Evolutionary conservation across 1,284 basidiomycete species (phyloP), one percentile per base, ranked within the genome.

Genomic region (Macrocystidia cucumis): DNA sequence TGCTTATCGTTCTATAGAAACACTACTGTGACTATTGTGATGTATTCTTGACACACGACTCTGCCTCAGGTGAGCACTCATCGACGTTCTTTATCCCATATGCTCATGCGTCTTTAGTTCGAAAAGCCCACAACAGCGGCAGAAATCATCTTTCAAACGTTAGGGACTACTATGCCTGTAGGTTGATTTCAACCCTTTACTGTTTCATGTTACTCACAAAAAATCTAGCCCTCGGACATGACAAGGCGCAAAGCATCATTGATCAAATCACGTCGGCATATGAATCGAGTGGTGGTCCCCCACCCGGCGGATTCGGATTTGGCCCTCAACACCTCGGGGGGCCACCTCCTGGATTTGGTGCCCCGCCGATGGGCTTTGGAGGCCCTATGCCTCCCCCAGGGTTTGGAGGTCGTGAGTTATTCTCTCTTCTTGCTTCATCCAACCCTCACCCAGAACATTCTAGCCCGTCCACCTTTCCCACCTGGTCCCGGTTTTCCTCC

Each of bases 71-170:
- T 84, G 47, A 37, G 65, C 57, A 33, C 28, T 43, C 21, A 11
- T 18, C 34, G 37, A n/a, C n/a, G n/a, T n/a, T n/a, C n/a, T n/a
- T n/a, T n/a, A n/a, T n/a, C n/a, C n/a, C n/a, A n/a, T n/a, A n/a
- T n/a, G n/a, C 43, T 33, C 43, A 34, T 46, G 25, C 42, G 41
- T 13, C 37, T 32, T 38, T 56, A 90, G 95, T 98, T 22, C 87
- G 95, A 46, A 97, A 97, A 63, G 95, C 95, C 31, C 95, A 98
- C 62, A 98, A 98, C 63, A 91, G 83, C 45, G 95, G 95, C 42
- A 74, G 93, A 41, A 98, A 98, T 62, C 95, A 98, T 56, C 72
- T 98, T 27, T 73, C 90, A 34, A 98, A 98, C 55, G 95, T 98
- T 42, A 72, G 91, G 45, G 95, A 98, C 52, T 98, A 98, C 60